phyloP scores from a whole-genome alignment of 768 basidiomycete genomes.

The Daedaleopsis sinensis region DNA sequence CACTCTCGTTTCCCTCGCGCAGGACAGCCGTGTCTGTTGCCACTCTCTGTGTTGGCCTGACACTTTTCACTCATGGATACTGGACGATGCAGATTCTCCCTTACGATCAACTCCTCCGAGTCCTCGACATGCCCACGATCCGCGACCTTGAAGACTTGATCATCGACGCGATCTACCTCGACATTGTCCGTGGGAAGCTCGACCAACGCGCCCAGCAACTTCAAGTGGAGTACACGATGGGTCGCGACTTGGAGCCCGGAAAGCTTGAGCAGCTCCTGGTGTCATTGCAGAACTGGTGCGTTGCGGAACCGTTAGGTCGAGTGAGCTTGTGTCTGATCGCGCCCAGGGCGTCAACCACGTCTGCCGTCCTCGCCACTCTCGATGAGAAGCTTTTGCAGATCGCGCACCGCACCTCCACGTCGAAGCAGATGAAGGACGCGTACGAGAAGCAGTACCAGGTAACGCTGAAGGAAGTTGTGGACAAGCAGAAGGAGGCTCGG shows the following conservation, averaged over 20 bases:
- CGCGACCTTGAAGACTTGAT: slow-evolving; percentile 95
- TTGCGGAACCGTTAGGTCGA: slow-evolving; percentile 11
- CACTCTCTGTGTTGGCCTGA: not conserved
- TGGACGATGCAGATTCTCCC: slow-evolving; percentile 65
- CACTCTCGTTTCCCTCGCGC: slow-evolving; percentile 83
- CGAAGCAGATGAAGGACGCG: slow-evolving; percentile 47
- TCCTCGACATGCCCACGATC: slow-evolving; percentile 75
- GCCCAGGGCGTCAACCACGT: slow-evolving; percentile 69
- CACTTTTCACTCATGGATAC: not conserved
- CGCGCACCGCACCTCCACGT: slow-evolving; percentile 43
- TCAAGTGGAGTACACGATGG: slow-evolving; percentile 92
- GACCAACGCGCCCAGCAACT: slow-evolving; percentile 91
- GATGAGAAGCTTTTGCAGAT: slow-evolving; percentile 68
- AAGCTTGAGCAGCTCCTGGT: slow-evolving; percentile 61
- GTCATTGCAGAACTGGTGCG: slow-evolving; percentile 71
- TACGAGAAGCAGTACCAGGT: slow-evolving; percentile 58
- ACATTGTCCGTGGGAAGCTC: slow-evolving; percentile 86
- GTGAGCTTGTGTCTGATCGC: slow-evolving; percentile 1
- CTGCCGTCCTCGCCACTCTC: slow-evolving; percentile 69
- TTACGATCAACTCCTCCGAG: slow-evolving; percentile 70
- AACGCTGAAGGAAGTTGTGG: slow-evolving; percentile 62
- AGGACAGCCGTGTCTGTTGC: slow-evolving; percentile 68
- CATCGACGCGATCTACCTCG: slow-evolving; percentile 95
- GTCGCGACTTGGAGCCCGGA: slow-evolving; percentile 85
- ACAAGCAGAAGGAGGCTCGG: slow-evolving; percentile 57